Evolutionary conservation across 2,329 filamentous ascomycete species (phyloP).

Genomic region (Aspergillus versicolor): DNA sequence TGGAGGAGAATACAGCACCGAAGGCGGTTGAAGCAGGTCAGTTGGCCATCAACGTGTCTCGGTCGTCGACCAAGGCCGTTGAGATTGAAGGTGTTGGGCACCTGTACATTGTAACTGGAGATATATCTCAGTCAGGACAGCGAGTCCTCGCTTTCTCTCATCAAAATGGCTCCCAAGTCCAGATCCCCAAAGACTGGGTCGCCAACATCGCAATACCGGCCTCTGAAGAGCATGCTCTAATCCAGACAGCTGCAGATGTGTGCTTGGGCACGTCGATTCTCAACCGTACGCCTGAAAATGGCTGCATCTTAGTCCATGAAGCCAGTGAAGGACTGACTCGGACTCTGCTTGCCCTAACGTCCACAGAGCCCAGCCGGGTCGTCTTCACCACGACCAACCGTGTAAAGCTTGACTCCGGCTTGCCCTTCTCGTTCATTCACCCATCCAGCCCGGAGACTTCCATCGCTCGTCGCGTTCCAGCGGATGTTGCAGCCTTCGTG

Average conservation of each 20-base stretch:
- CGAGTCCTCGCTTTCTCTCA: neutral
- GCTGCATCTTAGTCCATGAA: neutral
- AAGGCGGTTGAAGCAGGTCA: neutral
- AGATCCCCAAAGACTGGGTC: neutral
- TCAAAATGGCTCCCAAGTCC: neutral
- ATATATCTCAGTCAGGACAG: neutral
- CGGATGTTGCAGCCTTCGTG: neutral
- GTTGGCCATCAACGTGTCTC: neutral
- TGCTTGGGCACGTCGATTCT: neutral
- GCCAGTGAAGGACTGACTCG: neutral
- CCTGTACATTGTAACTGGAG: neutral
- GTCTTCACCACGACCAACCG: neutral
- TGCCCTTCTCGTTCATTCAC: neutral
- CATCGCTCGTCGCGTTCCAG: neutral
- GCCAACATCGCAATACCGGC: neutral
- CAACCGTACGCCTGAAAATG: neutral
- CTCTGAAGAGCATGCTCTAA: neutral
- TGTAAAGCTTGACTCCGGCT: neutral
- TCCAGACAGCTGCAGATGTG: neutral
- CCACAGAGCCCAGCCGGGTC: neutral
- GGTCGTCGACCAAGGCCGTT: neutral
- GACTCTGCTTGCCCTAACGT: neutral
- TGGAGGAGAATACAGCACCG: neutral
- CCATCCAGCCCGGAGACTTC: neutral
- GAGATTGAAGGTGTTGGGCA: neutral